Percentiles rank a stretch among this genome's conserved stretches.
Evolutionary conservation across 495 filamentous ascomycete genomes (phyloP).

Genomic region (Penicillium cosmopolitanum): DNA sequence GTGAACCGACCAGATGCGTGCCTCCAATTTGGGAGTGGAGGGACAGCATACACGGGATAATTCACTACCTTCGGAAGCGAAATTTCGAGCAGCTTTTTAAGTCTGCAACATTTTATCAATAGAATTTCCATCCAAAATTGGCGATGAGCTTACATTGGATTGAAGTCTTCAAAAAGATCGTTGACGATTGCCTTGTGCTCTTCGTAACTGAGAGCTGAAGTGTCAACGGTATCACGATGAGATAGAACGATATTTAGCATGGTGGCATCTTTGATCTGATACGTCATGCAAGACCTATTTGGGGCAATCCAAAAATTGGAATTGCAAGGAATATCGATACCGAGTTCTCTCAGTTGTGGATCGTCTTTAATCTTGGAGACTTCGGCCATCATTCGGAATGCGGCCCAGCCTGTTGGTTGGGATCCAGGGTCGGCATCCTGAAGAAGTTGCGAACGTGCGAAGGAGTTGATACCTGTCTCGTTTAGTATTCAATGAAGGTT

Average conservation of each 20-base stretch:
- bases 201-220: not conserved
- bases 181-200: constrained; percentile 2
- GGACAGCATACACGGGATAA: constrained; percentile 8
- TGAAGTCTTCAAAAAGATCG: not conserved
- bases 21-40: not conserved
- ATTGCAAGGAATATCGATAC: constrained; percentile 1
- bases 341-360: not conserved
- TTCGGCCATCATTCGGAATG: constrained; percentile 15
- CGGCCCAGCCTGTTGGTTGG: constrained; percentile 14
- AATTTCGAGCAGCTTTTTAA: constrained; percentile 1
- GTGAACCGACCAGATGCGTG: constrained; percentile 7
- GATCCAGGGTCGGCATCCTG: not conserved
- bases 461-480: constrained; percentile 4
- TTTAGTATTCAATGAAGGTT: not conserved
- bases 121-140: not conserved
- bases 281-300: constrained; percentile 9
- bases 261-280: constrained; percentile 9
- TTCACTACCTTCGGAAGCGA: constrained; percentile 5
- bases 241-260: constrained; percentile 11
- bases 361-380: constrained; percentile 11
- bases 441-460: constrained; percentile 8
- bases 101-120: not conserved
- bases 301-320: constrained; percentile 14
- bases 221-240: constrained; percentile 5
- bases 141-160: not conserved